Conservation (phyloP, 2,329 filamentous ascomycete genomes). For the Ophiostoma sp. region DNA sequence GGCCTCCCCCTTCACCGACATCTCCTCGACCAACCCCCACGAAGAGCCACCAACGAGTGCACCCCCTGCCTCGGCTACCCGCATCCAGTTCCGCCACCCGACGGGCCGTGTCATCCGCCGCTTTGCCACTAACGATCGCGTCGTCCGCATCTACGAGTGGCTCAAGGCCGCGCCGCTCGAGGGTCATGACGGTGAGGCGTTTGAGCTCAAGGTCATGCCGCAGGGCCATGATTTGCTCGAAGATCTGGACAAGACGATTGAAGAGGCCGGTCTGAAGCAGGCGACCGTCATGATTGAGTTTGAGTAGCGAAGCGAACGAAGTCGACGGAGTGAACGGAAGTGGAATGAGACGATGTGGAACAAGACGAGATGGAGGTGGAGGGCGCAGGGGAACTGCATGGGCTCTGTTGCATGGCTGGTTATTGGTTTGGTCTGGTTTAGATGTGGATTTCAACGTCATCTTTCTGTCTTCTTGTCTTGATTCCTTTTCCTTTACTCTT, state of each 20-base stretch:
- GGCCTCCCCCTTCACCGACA: slow-evolving; percentile 62
- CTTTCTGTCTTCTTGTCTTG: background rate
- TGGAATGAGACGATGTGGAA: background rate
- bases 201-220: slow-evolving; percentile 83
- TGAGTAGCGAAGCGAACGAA: slow-evolving; percentile 42
- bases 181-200: slow-evolving; percentile 73
- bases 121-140: slow-evolving; percentile 75
- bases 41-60: slow-evolving; percentile 65
- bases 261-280: slow-evolving; percentile 82
- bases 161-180: slow-evolving; percentile 85
- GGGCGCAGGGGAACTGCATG: no score
- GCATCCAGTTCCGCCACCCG: slow-evolving; percentile 89
- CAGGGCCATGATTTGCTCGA: slow-evolving; percentile 80
- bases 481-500: background rate
- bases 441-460: background rate
- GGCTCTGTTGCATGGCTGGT: background rate
- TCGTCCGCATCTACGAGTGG: slow-evolving; percentile 91
- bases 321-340: background rate
- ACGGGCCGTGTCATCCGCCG: slow-evolving; percentile 81
- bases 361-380: background rate
- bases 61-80: slow-evolving; percentile 70
- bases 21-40: slow-evolving; percentile 72
- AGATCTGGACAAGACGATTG: slow-evolving; percentile 70
- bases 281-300: slow-evolving; percentile 96
- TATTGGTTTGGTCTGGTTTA: background rate